Conservation (phyloP, 1,284 basidiomycete genomes). For the Cerrena zonata region DNA sequence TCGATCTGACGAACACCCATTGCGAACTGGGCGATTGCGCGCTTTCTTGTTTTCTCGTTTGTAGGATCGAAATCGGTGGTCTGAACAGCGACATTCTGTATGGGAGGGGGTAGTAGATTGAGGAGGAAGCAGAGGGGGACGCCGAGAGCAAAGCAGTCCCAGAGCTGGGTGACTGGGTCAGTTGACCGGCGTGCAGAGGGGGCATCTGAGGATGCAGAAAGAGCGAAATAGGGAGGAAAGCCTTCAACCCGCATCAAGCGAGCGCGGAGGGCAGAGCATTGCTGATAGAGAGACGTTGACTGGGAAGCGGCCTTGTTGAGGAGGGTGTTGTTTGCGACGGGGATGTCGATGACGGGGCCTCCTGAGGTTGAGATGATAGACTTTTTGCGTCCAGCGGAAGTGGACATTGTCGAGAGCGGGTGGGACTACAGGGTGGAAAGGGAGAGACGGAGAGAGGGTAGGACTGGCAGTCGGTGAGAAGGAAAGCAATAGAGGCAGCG, state of each 20-base stretch:
- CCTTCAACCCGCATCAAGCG: conserved; percentile 70
- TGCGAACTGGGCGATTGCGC: conserved; percentile 71
- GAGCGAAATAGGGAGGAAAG: conserved; percentile 65
- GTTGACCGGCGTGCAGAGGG: conserved; percentile 62
- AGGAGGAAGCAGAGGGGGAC: conserved; percentile 92
- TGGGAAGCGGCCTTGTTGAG: conserved; percentile 81
- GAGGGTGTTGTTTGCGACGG: conserved; percentile 71
- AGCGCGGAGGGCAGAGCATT: conserved; percentile 71
- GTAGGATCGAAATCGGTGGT: conserved; percentile 63
- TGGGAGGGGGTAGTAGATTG: conserved; percentile 76
- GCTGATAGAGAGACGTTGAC: conserved; percentile 81
- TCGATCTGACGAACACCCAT: conserved; percentile 67
- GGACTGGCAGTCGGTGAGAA: conserved; percentile 7
- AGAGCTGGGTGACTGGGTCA: conserved; percentile 87
- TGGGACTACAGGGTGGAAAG: conserved; percentile 4
- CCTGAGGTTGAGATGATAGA: conserved; percentile 64
- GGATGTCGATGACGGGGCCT: conserved; percentile 65
- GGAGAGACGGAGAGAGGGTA: conserved; percentile 8
- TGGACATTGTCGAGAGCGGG: conserved; percentile 45
- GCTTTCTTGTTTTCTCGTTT: conserved; percentile 75
- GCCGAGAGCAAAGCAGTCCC: conserved; percentile 90
- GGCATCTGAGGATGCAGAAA: conserved; percentile 48
- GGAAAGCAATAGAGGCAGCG: background rate
- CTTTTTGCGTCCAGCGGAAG: conserved; percentile 75
- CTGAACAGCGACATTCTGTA: conserved; percentile 62